Base-by-base conservation (phyloP, 345 rosid species). In the Gossypium sturtianum region DNA sequence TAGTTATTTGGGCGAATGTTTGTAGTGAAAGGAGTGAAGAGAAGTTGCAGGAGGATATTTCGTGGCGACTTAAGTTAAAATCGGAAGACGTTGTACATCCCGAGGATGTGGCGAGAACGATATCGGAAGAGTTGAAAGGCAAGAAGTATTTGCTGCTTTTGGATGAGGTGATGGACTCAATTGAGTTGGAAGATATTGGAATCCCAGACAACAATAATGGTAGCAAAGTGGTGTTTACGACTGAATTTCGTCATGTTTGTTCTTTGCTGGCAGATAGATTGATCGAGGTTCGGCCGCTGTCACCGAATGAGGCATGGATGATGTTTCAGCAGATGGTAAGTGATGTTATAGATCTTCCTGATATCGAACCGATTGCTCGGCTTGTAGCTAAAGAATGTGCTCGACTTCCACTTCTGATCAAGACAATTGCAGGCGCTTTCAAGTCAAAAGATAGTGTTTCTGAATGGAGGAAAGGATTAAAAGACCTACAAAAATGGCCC, bases 121-220 rank as follows among this genome's bases (percentile, higher is more conserved):
- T 84, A 74, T 71, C 78, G 0, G 66, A 76, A 0, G 76, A 81
- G 79, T 59, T 84, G 81, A 43, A 70, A 8, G 5, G 29, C 27
- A 79, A 53, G 61, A 74, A 74, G 56, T 84, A 77, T 45, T 76
- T 84, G 70, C 78, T 81, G 53, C 78, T 83, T 34, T 58, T 83
- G 25, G 84, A 83, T 71, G 81, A 83, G 23, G 80, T 80, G 27
- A 56, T 73, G 78, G 75, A 64, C 8, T 0, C 7, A 9, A 23
- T 84, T 4, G 76, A 81, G 44, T 4, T 81, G 16, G 56, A 44
- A 47, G 67, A 60, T 0, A 47, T 84, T 43, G 84, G 83, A 29
- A 62, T 81, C 34, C 72, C 59, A 4, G 29, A 23, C 8, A 76
- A 76, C 56, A 53, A 54, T 0, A 77, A 71, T 4, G 76, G 68